Base-by-base conservation (phyloP, 169 alveolate species). In the Nephromyces sp. region DNA sequence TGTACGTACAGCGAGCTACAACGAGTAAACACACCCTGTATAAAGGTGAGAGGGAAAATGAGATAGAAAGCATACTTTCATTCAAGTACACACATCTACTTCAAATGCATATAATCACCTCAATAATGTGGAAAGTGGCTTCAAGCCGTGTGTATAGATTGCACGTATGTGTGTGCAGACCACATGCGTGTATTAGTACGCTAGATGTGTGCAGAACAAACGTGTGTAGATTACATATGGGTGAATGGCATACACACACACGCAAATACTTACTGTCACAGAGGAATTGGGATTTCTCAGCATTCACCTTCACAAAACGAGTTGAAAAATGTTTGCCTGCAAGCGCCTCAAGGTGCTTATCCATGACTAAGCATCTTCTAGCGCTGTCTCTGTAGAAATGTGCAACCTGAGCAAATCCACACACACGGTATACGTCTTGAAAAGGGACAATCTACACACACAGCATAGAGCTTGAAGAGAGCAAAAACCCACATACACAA, bases 341-440 rank as follows among this genome's bases (percentile, higher is more conserved):
- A 27, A 86, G 73, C 57, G 68, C 82, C 22, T 35, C 52, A n/a
- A 86, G 52, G 52, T 84, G 91, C 21, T 75, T 69, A 52, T 86
- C 91, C 27, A 86, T 70, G 5, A 86, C 81, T 76, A 81, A 82
- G 70, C 91, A 86, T 65, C 91, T 76, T 75, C 80, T 73, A 35
- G 89, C 82, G 30, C 87, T 74, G 27, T 86, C 80, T 34, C 89
- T 83, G 68, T 76, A 86, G 75, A 84, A 86, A 52, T 86, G 91
- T 30, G 84, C 77, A n/a, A 86, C 82, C 53, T 70, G 28, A 70
- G 24, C n/a, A n/a, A n/a, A n/a, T n/a, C n/a, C n/a, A 70, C 2
- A 24, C 21, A n/a, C 5, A 0, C 72, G 34, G 25, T n/a, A 43
- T 15, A 43, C 25, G 15, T 43, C n/a, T n/a, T 15, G n/a, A 43